Conservation (phyloP, 495 filamentous ascomycete genomes). For the Peziza echinospora region DNA sequence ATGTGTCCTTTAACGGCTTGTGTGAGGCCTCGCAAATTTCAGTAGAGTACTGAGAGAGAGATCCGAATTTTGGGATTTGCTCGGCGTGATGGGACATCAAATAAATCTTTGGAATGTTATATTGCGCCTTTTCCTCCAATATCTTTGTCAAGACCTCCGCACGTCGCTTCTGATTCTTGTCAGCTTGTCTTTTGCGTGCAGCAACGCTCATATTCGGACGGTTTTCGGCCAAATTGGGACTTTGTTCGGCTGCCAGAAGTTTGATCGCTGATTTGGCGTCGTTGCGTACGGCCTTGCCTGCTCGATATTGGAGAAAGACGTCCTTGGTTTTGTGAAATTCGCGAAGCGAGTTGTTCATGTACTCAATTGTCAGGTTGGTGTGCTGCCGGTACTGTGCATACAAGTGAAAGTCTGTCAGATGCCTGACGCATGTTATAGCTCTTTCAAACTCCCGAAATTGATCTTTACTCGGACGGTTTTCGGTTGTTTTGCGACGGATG, state of each 20-base stretch:
- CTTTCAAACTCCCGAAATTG: too few relatives aligned
- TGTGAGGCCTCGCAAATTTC: too few relatives aligned
- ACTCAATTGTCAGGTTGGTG: neutral
- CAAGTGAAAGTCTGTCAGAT: neutral
- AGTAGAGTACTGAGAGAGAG: too few relatives aligned
- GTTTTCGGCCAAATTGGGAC: too few relatives aligned
- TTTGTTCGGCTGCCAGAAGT: neutral
- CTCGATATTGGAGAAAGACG: slow-evolving; percentile 4
- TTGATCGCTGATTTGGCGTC: neutral
- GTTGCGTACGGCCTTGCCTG: neutral
- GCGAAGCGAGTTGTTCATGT: slow-evolving; percentile 1
- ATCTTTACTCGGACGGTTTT: too few relatives aligned
- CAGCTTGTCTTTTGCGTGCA: too few relatives aligned
- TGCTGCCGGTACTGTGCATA: slow-evolving; percentile 1
- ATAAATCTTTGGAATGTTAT: neutral
- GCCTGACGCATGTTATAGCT: neutral
- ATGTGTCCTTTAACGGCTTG: too few relatives aligned
- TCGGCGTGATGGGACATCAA: neutral
- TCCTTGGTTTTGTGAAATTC: neutral
- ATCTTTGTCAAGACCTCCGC: too few relatives aligned
- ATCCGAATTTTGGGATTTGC: neutral
- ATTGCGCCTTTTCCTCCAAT: too few relatives aligned
- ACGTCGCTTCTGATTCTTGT: too few relatives aligned
- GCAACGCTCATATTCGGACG: too few relatives aligned
- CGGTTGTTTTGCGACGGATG: too few relatives aligned